Conservation (phyloP, 345 rosid genomes). For the Eucalyptus curtisii region DNA sequence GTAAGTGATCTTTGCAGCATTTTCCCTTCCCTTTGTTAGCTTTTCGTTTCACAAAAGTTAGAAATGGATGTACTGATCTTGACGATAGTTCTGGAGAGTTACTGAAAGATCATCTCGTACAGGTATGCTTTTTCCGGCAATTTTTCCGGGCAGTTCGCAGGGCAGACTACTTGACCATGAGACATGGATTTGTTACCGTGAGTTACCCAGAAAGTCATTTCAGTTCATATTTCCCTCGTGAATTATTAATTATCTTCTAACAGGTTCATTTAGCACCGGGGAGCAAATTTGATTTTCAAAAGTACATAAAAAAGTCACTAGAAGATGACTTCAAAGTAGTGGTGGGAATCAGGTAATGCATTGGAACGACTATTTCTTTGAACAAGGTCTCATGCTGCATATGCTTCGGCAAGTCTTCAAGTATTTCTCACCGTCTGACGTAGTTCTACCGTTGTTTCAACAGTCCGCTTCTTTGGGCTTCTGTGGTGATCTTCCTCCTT, state of each 20-base stretch:
- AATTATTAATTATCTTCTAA: neutral
- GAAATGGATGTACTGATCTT: neutral
- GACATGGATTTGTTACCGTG: conserved; percentile 79
- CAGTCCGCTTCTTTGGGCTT: conserved; percentile 80
- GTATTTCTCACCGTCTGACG: neutral
- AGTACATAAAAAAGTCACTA: conserved; percentile 77
- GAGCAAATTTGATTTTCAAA: conserved; percentile 78
- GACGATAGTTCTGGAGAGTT: neutral
- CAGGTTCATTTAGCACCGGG: conserved; percentile 93
- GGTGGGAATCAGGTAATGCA: conserved; percentile 73
- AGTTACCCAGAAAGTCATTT: conserved; percentile 6
- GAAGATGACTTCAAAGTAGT: conserved; percentile 97
- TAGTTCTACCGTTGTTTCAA: neutral
- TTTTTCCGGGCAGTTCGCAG: conserved; percentile 63
- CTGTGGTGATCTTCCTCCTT: conserved; percentile 58
- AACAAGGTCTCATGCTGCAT: neutral
- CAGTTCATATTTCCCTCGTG: neutral
- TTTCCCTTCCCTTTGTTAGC: neutral
- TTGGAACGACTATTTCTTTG: neutral
- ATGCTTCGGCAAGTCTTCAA: neutral
- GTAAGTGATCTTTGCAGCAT: conserved; percentile 21
- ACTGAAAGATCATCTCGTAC: neutral
- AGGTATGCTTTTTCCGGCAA: conserved; percentile 85
- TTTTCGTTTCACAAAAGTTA: neutral
- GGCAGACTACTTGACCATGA: conserved; percentile 80